phyloP scores from a whole-genome alignment of 1,284 basidiomycete species.

The Phellopilus nigrolimitatus region DNA sequence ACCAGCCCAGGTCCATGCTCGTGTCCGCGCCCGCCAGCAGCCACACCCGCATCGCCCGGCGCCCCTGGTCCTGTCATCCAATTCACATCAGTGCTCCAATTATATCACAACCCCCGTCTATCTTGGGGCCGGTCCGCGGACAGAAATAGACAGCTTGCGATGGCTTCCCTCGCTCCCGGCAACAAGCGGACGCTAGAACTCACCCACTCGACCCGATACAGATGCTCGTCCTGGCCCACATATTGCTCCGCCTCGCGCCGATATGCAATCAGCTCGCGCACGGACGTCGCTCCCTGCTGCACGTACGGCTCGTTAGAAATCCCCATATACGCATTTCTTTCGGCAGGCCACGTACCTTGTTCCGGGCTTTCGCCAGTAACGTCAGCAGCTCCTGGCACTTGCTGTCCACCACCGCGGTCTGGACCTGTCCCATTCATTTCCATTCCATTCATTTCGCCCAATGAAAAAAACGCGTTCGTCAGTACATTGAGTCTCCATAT shows the following conservation, averaged over 20 bases:
- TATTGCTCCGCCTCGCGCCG: constrained; percentile 86
- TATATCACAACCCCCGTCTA: background rate
- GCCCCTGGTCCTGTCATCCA: constrained; percentile 49
- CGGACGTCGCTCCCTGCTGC: constrained; percentile 38
- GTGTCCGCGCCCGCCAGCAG: constrained; percentile 78
- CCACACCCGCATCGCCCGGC: constrained; percentile 68
- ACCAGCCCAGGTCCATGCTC: constrained; percentile 44
- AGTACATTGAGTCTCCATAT: background rate
- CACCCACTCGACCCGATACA: constrained; percentile 93
- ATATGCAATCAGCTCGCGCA: constrained; percentile 84
- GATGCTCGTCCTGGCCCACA: constrained; percentile 83
- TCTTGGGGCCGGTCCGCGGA: background rate
- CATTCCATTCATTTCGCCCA: too few species aligned
- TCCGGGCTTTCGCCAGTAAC: constrained; percentile 51
- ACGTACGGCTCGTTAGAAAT: background rate
- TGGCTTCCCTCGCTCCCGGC: too few species aligned
- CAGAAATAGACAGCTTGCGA: too few species aligned
- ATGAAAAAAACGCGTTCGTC: background rate
- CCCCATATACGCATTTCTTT: constrained; percentile 28
- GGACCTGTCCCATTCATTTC: too few species aligned
- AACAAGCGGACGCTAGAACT: constrained; percentile 27
- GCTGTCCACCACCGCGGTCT: constrained; percentile 73
- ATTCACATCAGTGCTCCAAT: background rate
- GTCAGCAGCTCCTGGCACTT: constrained; percentile 72
- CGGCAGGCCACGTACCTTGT: constrained; percentile 11